Evolutionary conservation across 2,329 filamentous ascomycete genomes (phyloP).

Genomic region (Periconia digitata): DNA sequence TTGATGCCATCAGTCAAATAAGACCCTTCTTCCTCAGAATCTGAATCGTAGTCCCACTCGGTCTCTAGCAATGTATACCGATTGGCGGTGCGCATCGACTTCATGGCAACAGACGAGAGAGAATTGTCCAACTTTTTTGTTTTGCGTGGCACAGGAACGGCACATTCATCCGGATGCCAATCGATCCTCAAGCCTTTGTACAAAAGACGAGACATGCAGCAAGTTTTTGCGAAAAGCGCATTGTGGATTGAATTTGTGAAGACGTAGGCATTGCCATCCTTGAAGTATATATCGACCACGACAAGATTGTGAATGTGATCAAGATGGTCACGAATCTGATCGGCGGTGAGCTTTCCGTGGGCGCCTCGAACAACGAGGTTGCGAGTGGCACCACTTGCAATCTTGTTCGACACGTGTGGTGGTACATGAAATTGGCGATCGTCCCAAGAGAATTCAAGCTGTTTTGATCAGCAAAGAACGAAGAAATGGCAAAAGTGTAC

Average conservation of each 20-base stretch:
- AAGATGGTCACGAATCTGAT: constrained; percentile 69
- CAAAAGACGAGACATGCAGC: constrained; percentile 68
- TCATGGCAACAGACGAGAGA: constrained; percentile 11
- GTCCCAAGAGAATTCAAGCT: constrained; percentile 71
- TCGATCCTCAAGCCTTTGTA: constrained; percentile 74
- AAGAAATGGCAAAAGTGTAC: constrained; percentile 20
- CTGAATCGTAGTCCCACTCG: constrained; percentile 26
- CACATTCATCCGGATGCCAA: constrained; percentile 74
- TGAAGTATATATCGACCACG: constrained; percentile 65
- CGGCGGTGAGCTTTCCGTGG: constrained; percentile 59
- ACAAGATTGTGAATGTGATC: constrained; percentile 81
- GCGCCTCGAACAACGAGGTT: constrained; percentile 71
- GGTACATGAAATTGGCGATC: constrained; percentile 70
- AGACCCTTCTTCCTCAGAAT: constrained; percentile 27
- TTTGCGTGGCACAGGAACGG: constrained; percentile 53
- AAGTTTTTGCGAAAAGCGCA: constrained; percentile 73
- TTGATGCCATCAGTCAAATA: constrained; percentile 23
- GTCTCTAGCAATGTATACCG: constrained; percentile 35
- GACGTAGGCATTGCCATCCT: constrained; percentile 63
- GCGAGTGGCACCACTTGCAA: constrained; percentile 67
- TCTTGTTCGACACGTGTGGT: constrained; percentile 64
- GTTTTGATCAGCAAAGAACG: constrained; percentile 6
- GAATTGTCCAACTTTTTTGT: constrained; percentile 10
- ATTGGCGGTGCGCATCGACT: constrained; percentile 27
- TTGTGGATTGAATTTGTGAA: constrained; percentile 77